A percentile compares a stretch with the other conserved stretches of the same genome.
Evolutionary conservation across 768 basidiomycete species (phyloP).

Genomic region (Sistotremastrum niveocremeum): DNA sequence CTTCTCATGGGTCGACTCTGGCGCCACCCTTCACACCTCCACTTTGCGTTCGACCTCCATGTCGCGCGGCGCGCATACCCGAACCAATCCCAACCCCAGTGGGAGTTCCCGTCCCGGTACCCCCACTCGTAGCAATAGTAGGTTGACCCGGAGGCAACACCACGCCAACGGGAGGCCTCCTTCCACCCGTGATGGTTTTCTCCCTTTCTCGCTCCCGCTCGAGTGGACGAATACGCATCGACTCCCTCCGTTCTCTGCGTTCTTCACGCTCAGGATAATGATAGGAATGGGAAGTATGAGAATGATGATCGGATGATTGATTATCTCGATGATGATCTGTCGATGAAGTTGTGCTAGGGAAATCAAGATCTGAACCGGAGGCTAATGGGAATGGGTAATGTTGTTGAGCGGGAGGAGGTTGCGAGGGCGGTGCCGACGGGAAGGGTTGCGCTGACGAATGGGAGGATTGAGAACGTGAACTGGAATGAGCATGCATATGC

Average conservation of each 20-base stretch:
- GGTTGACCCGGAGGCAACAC: background rate
- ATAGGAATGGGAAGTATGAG: no score
- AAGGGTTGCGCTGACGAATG: no score
- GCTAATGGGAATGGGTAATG: no score
- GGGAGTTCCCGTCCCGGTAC: no score
- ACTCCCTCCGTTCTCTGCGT: background rate
- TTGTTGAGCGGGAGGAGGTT: constrained; percentile 6
- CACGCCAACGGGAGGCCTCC: background rate
- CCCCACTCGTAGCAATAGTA: background rate
- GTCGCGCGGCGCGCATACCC: constrained; percentile 62
- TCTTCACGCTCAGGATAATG: no score
- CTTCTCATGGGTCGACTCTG: constrained; percentile 27
- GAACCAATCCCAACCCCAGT: background rate
- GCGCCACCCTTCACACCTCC: constrained; percentile 71
- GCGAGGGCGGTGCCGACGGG: constrained; percentile 27
- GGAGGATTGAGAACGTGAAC: no score
- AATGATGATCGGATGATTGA: no score
- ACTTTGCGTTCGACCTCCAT: constrained; percentile 76
- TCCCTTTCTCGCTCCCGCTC: constrained; percentile 1
- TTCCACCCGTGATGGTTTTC: background rate
- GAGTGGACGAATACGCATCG: background rate
- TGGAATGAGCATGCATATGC: no score
- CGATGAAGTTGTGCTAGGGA: no score
- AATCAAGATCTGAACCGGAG: no score
- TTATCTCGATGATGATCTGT: no score